Evolutionary conservation across 202 grass and related monocot genomes (phyloP).

Genomic region (Panicum hallii): DNA sequence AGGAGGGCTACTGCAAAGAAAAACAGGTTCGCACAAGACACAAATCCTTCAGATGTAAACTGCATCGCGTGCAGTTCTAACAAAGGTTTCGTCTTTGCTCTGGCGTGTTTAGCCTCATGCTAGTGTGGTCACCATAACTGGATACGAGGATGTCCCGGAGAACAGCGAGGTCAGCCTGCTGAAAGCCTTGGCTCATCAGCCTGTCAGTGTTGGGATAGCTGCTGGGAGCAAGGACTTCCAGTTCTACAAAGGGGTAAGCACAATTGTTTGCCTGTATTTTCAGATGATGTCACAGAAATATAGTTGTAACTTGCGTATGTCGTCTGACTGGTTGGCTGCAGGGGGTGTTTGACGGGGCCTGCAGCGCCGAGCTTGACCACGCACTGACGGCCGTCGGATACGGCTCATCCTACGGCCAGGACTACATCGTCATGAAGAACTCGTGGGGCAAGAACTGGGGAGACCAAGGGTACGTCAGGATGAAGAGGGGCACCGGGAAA

Average conservation of each 20-base stretch:
- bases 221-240: constrained; percentile 73
- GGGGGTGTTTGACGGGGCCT: constrained; percentile 73
- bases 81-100: constrained; percentile 1
- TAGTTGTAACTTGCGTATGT: neutral
- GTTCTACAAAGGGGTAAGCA: constrained; percentile 81
- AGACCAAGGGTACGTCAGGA: constrained; percentile 74
- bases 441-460: constrained; percentile 79
- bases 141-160: constrained; percentile 73
- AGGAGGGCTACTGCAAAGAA: constrained; percentile 68
- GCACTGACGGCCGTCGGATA: constrained; percentile 76
- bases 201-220: constrained; percentile 74
- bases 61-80: neutral
- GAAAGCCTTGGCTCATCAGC: constrained; percentile 73
- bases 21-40: constrained; percentile 54
- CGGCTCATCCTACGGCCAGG: constrained; percentile 58
- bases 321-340: constrained; percentile 27
- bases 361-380: constrained; percentile 66
- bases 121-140: constrained; percentile 59
- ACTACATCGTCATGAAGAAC: constrained; percentile 80
- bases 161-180: constrained; percentile 70
- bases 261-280: neutral
- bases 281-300: neutral
- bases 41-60: neutral
- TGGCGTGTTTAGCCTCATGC: constrained; percentile 51
- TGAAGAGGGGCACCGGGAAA: constrained; percentile 66